Evolutionary conservation across 768 basidiomycete species (phyloP).

Genomic region (Xerocomellus chrysenteron): DNA sequence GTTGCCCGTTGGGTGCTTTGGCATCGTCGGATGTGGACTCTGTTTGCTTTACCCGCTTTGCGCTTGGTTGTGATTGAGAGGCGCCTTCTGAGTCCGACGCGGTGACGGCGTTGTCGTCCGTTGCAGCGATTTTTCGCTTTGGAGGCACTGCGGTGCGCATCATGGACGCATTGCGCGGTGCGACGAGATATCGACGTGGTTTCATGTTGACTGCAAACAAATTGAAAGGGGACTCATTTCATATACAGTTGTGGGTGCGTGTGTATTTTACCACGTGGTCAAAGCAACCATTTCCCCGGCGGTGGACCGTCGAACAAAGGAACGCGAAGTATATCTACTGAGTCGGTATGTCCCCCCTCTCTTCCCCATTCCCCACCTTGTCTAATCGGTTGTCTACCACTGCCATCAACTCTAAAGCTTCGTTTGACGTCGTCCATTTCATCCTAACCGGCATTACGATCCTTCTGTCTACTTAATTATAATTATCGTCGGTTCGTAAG

Average conservation of each 20-base stretch:
- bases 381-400: background rate
- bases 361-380: background rate
- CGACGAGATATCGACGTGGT: background rate
- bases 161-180: background rate
- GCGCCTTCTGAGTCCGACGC: conserved; percentile 31
- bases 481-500: background rate
- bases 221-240: background rate
- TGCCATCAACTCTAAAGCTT: background rate
- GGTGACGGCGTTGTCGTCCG: conserved; percentile 34
- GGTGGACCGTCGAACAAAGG: background rate
- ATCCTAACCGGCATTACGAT: background rate
- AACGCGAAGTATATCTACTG: background rate
- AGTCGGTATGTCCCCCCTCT: background rate
- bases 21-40: conserved; percentile 14
- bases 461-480: background rate
- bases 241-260: conserved; percentile 18
- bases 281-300: background rate
- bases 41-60: conserved; percentile 30
- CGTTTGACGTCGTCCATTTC: background rate
- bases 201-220: background rate
- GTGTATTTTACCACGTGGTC: conserved; percentile 15
- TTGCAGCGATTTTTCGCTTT: conserved; percentile 30
- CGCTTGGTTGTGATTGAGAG: conserved; percentile 17
- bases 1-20: conserved; percentile 49
- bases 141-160: conserved; percentile 26